Evolutionary conservation across 441 rosid species (phyloP).

Genomic region (Adansonia grandidieri): DNA sequence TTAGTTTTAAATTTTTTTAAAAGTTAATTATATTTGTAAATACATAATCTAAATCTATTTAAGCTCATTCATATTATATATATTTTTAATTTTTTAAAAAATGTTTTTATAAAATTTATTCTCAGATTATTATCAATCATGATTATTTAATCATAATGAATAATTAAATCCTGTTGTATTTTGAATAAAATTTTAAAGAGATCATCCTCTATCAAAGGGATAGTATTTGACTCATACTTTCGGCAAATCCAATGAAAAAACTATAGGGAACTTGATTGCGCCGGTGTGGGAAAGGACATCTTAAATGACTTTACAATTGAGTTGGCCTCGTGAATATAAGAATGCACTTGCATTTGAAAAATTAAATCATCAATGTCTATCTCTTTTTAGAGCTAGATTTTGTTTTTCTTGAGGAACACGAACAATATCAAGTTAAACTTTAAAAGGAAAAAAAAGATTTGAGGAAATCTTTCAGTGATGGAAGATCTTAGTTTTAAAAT

Average conservation of each 20-base stretch:
- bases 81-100: no score
- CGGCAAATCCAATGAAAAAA: background rate
- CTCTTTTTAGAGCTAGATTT: background rate
- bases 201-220: background rate
- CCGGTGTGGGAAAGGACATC: background rate
- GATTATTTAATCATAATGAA: background rate
- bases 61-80: no score
- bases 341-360: constrained; percentile 8
- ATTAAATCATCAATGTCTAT: background rate
- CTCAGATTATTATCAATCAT: background rate
- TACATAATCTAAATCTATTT: no score
- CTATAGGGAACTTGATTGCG: background rate
- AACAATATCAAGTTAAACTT: background rate
- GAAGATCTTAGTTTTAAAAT: constrained; percentile 2
- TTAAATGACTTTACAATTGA: background rate
- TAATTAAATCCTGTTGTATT: no score
- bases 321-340: background rate
- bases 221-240: background rate
- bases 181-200: background rate
- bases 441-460: background rate
- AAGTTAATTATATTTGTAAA: no score
- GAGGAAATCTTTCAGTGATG: background rate
- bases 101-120: no score
- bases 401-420: background rate
- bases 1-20: no score